A percentile compares a stretch with the other conserved stretches of the same genome.
These are phyloP conservation scores for Mucor piriformis DNA, from an alignment of 371 early-diverging fungal species.

Conservation along the genomic window DNA sequence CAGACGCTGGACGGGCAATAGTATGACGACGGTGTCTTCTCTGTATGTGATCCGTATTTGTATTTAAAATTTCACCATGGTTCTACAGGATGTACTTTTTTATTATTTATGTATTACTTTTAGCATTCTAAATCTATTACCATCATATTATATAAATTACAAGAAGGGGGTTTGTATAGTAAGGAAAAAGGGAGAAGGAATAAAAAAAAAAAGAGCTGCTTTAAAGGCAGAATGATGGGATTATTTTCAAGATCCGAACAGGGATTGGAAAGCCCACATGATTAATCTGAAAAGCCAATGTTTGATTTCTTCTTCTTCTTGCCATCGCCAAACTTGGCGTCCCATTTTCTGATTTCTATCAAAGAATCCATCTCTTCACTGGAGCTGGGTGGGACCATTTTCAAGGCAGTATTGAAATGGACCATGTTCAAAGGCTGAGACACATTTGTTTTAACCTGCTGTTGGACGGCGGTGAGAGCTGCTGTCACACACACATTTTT, in stretches of 20 bases:
- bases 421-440: conserved; percentile 34
- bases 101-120: conserved; percentile 1
- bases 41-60: background rate
- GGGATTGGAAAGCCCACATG: background rate
- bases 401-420: conserved; percentile 83
- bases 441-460: conserved; percentile 29
- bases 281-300: conserved; percentile 36
- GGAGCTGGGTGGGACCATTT: conserved; percentile 82
- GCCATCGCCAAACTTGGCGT: conserved; percentile 84
- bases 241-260: background rate
- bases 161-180: background rate
- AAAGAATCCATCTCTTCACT: conserved; percentile 87
- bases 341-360: conserved; percentile 88
- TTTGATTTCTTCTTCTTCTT: conserved; percentile 40
- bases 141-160: background rate
- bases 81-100: conserved; percentile 1
- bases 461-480: conserved; percentile 75
- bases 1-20: conserved; percentile 21
- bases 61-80: background rate
- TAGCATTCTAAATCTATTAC: background rate
- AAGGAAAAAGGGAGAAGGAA: background rate
- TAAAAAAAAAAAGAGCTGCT: background rate
- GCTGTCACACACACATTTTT: conserved; percentile 98
- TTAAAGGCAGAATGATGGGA: background rate
- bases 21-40: conserved; percentile 17